Percentiles rank a stretch among this genome's conserved stretches.
Evolutionary conservation across 2,329 filamentous ascomycete species (phyloP).

Genomic region (Aureobasidium vineae): DNA sequence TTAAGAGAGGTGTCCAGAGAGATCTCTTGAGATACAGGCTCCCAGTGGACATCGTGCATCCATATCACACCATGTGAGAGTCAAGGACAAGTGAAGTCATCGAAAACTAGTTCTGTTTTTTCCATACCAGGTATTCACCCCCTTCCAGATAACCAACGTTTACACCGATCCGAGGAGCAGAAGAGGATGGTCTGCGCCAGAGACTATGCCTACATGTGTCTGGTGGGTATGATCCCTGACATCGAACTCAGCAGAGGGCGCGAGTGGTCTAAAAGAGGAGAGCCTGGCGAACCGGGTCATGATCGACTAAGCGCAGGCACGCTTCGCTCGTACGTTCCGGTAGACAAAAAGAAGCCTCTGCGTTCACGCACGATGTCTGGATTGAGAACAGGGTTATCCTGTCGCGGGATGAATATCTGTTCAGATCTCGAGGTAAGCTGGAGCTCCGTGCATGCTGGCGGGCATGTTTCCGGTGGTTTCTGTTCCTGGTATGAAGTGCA

Average conservation of each 20-base stretch:
- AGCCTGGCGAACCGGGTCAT: not conserved
- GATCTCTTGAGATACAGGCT: not conserved
- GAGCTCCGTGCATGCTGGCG: too few relatives aligned
- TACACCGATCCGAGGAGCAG: not conserved
- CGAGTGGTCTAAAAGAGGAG: too few relatives aligned
- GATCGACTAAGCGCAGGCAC: not conserved
- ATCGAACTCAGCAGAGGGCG: not conserved
- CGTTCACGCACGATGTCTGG: not conserved
- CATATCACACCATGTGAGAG: too few relatives aligned
- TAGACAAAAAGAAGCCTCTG: not conserved
- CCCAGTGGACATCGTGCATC: not conserved
- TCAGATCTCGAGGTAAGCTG: not conserved
- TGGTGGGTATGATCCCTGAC: not conserved
- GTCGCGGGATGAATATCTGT: not conserved
- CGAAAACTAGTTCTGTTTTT: too few relatives aligned
- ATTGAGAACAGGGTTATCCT: not conserved
- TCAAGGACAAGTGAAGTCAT: too few relatives aligned
- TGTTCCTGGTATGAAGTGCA: not conserved
- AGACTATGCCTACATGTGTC: not conserved
- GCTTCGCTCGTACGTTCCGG: not conserved
- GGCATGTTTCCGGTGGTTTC: too few relatives aligned
- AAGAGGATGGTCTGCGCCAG: not conserved
- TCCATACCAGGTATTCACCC: too few relatives aligned
- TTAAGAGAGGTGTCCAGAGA: not conserved
- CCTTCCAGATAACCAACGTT: too few relatives aligned